Evolutionary conservation across 768 basidiomycete genomes (phyloP), one percentile per base, ranked within the genome.

Genomic region (Leccinum broughii): DNA sequence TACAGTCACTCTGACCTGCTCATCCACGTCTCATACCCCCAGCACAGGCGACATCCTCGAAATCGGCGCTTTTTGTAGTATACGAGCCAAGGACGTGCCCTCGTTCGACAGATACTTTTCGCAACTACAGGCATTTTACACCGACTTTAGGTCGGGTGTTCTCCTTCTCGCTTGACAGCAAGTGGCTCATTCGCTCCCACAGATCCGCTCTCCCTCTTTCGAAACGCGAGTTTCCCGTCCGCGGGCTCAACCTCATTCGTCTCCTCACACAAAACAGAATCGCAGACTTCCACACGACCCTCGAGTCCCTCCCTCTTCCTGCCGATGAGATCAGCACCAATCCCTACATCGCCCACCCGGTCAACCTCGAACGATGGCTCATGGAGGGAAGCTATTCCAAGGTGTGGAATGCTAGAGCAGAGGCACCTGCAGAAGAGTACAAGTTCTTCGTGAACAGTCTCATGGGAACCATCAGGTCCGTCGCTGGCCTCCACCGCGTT

Each of bases 361-460:
- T 95, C 59, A 92, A 95, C 72, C 85, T 95, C 62, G 96, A 99
- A 74, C 83, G 91, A 54, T 98, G 95, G 92, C 83, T 98, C 50
- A 99, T 99, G 96, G 96, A 98, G 74, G 96, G 96, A 41, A 91
- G 90, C 68, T 99, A 98, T 74, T 93, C 92, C 76, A 96, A 96
- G 73, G 96, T 98, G 11, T 99, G 95, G 92, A 87, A 91, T 68
- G 95, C 95, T 39, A 85, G 95, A 64, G 92, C 92, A 64, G 88
- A 94, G 67, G 92, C 95, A 2, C 94, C 95, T 1, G 85, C 91
- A 39, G 92, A 94, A 63, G 96, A 98, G 72, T 97, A 97, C 80
- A 92, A 90, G 66, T 92, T 92, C 78, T 93, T 98, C 67, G 86
- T 97, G 10, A 92, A 95, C 69, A 91, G 91, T 66, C 78, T 97